Percentiles rank a stretch among this genome's conserved stretches.
Evolutionary conservation across 768 basidiomycete genomes (phyloP).

Genomic region (Cystofilobasidium bisporidii): DNA sequence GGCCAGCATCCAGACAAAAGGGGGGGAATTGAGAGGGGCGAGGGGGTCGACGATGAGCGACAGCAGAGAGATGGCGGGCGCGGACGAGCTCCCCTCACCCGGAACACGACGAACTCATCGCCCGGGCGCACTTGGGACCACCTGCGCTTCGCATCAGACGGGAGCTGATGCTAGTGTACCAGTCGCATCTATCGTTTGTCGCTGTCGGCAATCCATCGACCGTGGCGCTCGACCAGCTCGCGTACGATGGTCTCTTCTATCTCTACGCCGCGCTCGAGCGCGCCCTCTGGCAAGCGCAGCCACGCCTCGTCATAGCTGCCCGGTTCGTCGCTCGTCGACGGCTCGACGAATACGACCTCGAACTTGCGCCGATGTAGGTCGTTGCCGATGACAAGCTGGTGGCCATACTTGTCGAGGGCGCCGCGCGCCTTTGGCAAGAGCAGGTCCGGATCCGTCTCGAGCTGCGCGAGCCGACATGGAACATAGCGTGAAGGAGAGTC

Average conservation of each 20-base stretch:
- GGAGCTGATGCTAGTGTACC: too few relatives aligned
- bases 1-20: too few relatives aligned
- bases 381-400: constrained; percentile 95
- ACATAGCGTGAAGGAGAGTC: not conserved
- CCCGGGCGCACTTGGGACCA: too few relatives aligned
- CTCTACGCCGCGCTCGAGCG: constrained; percentile 48
- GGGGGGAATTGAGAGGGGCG: too few relatives aligned
- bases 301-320: constrained; percentile 39
- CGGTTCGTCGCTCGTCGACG: constrained; percentile 28
- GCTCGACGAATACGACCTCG: constrained; percentile 82
- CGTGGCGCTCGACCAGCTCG: constrained; percentile 66
- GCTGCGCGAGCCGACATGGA: constrained; percentile 45
- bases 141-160: too few relatives aligned
- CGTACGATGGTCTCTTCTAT: constrained; percentile 86
- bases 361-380: constrained; percentile 82
- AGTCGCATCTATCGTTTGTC: constrained; percentile 4
- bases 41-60: not conserved
- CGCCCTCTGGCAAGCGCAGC: constrained; percentile 35
- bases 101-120: not conserved
- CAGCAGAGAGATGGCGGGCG: too few relatives aligned
- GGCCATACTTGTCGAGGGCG: constrained; percentile 86
- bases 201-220: constrained; percentile 48
- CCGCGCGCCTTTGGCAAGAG: constrained; percentile 82
- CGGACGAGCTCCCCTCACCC: not conserved
- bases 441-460: constrained; percentile 77